phyloP scores from a whole-genome alignment of 2,329 filamentous ascomycete species.

The Cytospora leucostoma region DNA sequence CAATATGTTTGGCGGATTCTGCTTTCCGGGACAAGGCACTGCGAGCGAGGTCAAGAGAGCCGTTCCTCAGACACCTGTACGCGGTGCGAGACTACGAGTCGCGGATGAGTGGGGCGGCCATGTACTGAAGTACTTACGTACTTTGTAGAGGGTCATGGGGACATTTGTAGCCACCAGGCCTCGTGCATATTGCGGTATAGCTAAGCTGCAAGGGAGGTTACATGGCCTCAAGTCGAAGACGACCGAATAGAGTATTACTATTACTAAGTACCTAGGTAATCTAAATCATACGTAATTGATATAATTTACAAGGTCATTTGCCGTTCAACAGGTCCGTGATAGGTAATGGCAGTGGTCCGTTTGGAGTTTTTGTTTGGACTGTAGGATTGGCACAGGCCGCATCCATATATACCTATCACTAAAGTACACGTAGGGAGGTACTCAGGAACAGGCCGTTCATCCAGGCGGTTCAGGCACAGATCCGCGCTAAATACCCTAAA shows the following conservation, averaged over 20 bases:
- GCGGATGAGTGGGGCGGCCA: background rate
- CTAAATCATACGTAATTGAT: background rate
- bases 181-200: background rate
- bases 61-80: background rate
- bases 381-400: conserved; percentile 20
- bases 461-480: too few relatives aligned
- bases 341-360: background rate
- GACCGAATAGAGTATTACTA: background rate
- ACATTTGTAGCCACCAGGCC: background rate
- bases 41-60: background rate
- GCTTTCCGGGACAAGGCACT: background rate
- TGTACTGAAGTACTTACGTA: background rate
- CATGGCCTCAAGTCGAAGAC: background rate
- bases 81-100: background rate
- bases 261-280: background rate
- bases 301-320: background rate
- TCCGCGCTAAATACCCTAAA: background rate
- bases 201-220: background rate
- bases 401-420: background rate
- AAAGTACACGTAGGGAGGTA: too few relatives aligned
- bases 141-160: background rate
- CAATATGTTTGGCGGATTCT: background rate
- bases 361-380: background rate
- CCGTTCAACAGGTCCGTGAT: background rate
- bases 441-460: too few relatives aligned